Conservation (phyloP, 495 filamentous ascomycete species). For the Darksidea phi region DNA sequence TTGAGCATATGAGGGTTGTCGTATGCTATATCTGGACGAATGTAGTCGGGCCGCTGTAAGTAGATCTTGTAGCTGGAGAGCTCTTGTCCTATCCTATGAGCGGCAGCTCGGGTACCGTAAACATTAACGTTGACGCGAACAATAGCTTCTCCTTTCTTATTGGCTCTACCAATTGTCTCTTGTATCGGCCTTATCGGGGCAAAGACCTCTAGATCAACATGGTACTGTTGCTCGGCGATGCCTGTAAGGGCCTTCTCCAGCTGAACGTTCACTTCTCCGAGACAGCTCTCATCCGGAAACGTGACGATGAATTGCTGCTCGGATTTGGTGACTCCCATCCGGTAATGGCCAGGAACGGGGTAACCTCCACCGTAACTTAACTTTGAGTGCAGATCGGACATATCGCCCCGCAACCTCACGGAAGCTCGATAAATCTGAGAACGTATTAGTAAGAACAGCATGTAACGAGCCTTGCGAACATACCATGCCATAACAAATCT, state of each 20-base stretch:
- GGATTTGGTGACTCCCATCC: background rate
- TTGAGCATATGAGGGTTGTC: constrained; percentile 31
- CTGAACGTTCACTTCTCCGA: constrained; percentile 20
- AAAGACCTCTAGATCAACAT: constrained; percentile 6
- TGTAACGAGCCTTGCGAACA: background rate
- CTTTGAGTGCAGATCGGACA: constrained; percentile 7
- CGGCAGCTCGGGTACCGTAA: constrained; percentile 8
- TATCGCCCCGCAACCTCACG: constrained; percentile 17
- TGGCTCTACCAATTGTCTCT: constrained; percentile 18
- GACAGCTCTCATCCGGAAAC: constrained; percentile 12
- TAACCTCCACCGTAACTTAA: background rate
- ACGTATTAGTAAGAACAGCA: background rate
- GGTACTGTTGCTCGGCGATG: background rate
- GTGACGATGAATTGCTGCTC: constrained; percentile 3
- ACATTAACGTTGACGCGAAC: constrained; percentile 24
- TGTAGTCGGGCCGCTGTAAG: constrained; percentile 19
- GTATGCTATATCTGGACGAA: background rate
- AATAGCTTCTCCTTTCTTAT: constrained; percentile 21
- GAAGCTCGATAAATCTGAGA: constrained; percentile 17
- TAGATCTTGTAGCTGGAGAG: constrained; percentile 18
- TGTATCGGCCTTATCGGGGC: constrained; percentile 5
- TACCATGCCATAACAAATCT: constrained; percentile 26
- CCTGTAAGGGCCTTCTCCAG: constrained; percentile 6
- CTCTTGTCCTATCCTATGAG: constrained; percentile 3
- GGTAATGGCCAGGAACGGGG: constrained; percentile 5